Evolutionary conservation across 2,329 filamentous ascomycete genomes (phyloP), one percentile per base, ranked within the genome.

Genomic region (Sclerotinia minor): DNA sequence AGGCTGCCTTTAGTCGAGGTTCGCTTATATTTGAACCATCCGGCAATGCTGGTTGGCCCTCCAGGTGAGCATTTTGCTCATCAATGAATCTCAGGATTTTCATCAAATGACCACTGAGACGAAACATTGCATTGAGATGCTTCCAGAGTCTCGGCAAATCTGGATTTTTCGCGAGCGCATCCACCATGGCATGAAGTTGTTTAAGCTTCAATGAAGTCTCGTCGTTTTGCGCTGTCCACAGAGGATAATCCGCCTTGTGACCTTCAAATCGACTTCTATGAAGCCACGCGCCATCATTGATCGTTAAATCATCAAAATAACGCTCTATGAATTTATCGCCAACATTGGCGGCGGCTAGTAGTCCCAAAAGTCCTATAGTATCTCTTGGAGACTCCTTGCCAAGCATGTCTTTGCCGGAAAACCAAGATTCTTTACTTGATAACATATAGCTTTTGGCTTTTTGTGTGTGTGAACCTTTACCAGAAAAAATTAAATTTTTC

Each of bases 1-100:
- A 72, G 6, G 68, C 53, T n/a, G 55, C 52, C n/a, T 41, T 61
- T 41, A 69, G 13, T 17, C 32, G 24, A 21, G 50, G 15, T 15
- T 35, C 35, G 2, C 49, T 21, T n/a, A 69, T 45, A 21, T 65
- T 69, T 11, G 68, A 67, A 11, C 68, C 59, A 64, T 68, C 57
- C 11, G 68, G 52, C 13, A 68, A 44, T 15, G 68, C 50, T 9
- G 32, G 29, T 38, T 15, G 49, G 15, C 55, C 49, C 7, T 21
- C 38, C 9, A 65, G 26, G 52, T 61, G 21, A 29, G 52, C 35
- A 44, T 69, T 61, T 17, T 29, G 32, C 26, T 21, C 24, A 32
- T 69, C 58, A 2, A 50, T 7, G 38, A 69, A 65, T 50, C 64
- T 60, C 45, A 49, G n/a, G 11, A 66, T 58, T 47, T 32, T 60